Evolutionary conservation across 768 basidiomycete genomes (phyloP).

Genomic region (Clitopilus passeckerianus): DNA sequence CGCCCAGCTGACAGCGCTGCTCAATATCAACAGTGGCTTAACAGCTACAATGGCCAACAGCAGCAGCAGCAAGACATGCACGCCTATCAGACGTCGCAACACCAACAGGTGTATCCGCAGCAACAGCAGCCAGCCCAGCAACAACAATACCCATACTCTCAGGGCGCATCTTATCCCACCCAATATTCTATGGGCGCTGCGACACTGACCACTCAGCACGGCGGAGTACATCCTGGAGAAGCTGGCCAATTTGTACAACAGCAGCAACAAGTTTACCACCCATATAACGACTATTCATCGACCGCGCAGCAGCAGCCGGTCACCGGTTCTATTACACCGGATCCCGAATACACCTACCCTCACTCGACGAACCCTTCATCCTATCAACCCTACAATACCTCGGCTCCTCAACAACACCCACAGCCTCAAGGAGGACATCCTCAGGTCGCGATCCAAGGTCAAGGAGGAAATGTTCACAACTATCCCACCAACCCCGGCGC

Average conservation of each 20-base stretch:
- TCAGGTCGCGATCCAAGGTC: background rate
- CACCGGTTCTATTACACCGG: constrained; percentile 9
- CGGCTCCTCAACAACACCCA: background rate
- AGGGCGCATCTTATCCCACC: constrained; percentile 8
- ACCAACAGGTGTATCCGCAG: constrained; percentile 11
- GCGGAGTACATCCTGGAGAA: constrained; percentile 19
- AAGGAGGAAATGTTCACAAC: background rate
- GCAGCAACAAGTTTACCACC: constrained; percentile 9
- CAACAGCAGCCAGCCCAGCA: constrained; percentile 1
- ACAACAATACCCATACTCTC: constrained; percentile 11
- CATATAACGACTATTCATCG: constrained; percentile 10
- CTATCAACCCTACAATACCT: background rate
- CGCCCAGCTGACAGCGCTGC: constrained; percentile 17
- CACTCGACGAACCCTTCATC: constrained; percentile 11
- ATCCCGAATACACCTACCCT: constrained; percentile 8
- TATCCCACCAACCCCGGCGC: background rate
- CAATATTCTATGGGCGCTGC: constrained; percentile 12
- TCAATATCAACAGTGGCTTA: constrained; percentile 40
- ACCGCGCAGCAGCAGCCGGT: constrained; percentile 8
- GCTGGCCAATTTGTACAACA: constrained; percentile 10
- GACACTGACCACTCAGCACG: constrained; percentile 21
- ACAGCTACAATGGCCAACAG: constrained; percentile 22
- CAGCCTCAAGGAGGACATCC: background rate
- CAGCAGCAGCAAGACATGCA: constrained; percentile 14
- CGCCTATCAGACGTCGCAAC: background rate